Conservation (phyloP, 2,329 filamentous ascomycete species). For the Sporothrix phasma region DNA sequence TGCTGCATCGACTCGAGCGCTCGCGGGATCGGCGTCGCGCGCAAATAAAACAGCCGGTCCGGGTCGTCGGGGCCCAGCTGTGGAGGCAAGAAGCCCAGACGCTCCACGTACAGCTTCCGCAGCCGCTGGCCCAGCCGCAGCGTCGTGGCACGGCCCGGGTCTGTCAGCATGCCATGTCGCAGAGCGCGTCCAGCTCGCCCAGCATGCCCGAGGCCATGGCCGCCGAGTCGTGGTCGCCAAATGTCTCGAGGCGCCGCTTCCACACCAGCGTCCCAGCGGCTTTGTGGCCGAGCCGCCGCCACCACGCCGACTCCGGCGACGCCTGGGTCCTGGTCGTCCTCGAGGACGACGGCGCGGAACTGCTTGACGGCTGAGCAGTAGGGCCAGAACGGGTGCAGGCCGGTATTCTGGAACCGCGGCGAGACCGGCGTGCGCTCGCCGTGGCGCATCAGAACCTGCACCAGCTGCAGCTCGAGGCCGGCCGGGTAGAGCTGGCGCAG, state of each 20-base stretch:
- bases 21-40: constrained; percentile 63
- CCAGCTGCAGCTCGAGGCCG: constrained; percentile 70
- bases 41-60: constrained; percentile 52
- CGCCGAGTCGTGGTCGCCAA: constrained; percentile 60
- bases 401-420: constrained; percentile 74
- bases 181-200: constrained; percentile 69
- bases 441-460: constrained; percentile 77
- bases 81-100: constrained; percentile 59
- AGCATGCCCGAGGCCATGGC: constrained; percentile 56
- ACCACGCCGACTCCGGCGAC: constrained; percentile 34
- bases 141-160: constrained; percentile 63
- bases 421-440: constrained; percentile 77
- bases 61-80: constrained; percentile 39
- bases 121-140: constrained; percentile 58
- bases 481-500: constrained; percentile 71
- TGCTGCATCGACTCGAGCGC: constrained; percentile 72
- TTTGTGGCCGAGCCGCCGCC: constrained; percentile 24
- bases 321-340: constrained; percentile 30
- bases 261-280: constrained; percentile 43
- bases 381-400: constrained; percentile 66
- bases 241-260: constrained; percentile 72
- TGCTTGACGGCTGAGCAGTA: constrained; percentile 74
- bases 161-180: constrained; percentile 67
- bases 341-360: constrained; percentile 47
- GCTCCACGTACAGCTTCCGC: constrained; percentile 63